These are phyloP conservation scores for Phialocephala subalpina DNA, from an alignment of 2,329 filamentous ascomycete species.

Conservation along the genomic window DNA sequence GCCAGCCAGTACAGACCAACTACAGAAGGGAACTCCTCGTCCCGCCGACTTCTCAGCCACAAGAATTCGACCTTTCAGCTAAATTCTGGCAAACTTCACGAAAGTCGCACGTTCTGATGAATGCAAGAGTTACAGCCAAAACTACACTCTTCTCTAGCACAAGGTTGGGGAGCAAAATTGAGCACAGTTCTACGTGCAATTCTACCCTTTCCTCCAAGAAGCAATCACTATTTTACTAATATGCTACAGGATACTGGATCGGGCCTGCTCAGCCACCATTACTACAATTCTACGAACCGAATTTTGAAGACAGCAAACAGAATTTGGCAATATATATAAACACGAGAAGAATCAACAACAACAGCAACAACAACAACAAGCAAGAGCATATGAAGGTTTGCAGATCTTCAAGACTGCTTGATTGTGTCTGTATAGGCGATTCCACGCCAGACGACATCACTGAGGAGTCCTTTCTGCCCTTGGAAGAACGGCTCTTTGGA, in stretches of 20 bases:
- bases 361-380: too few species aligned
- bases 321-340: too few species aligned
- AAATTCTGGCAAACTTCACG: background rate
- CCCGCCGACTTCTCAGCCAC: background rate
- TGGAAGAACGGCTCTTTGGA: background rate
- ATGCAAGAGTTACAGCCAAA: background rate
- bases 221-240: background rate
- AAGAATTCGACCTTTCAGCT: background rate
- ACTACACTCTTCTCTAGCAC: background rate
- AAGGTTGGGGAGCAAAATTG: background rate
- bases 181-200: background rate
- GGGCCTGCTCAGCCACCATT: background rate
- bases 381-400: too few species aligned
- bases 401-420: too few species aligned
- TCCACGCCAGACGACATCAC: background rate
- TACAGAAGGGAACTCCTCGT: background rate
- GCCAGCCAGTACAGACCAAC: background rate
- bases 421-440: background rate
- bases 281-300: background rate
- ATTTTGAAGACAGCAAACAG: too few species aligned
- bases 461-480: background rate
- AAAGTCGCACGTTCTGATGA: background rate
- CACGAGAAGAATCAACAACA: too few species aligned
- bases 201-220: background rate
- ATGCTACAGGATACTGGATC: constrained; percentile 1